Percentiles rank a stretch among this genome's conserved stretches.
Conservation (phyloP, 2,329 filamentous ascomycete genomes). For the Claviceps fusiformis region DNA sequence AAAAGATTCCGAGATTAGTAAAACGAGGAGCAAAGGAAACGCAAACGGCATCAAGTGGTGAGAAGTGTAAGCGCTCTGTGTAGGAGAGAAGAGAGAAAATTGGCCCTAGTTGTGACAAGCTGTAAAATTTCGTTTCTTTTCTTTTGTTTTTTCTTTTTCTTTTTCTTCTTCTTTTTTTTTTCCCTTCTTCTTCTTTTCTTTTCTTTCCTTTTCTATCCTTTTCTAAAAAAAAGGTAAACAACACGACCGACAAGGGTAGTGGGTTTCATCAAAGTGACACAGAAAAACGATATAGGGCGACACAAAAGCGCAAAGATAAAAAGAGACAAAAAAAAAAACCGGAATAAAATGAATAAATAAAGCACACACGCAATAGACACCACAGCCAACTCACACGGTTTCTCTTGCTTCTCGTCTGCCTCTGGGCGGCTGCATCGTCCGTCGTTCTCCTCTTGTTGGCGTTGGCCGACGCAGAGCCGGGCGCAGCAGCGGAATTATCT, state of each 20-base stretch:
- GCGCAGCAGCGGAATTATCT: slow-evolving; percentile 34
- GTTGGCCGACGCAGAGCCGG: slow-evolving; percentile 4
- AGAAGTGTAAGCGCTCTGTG: no score
- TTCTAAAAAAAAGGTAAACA: not conserved
- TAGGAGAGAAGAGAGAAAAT: not conserved
- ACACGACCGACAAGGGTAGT: not conserved
- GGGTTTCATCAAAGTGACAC: not conserved
- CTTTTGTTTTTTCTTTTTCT: no score
- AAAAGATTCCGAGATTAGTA: not conserved
- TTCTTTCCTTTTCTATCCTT: no score
- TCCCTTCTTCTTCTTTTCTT: no score
- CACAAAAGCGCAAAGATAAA: not conserved
- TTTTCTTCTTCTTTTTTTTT: no score
- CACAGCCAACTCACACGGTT: slow-evolving; percentile 35
- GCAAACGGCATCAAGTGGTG: no score
- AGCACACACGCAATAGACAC: not conserved
- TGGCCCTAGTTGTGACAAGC: not conserved
- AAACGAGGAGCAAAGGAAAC: not conserved
- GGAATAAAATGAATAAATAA: no score
- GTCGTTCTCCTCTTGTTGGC: slow-evolving; percentile 25
- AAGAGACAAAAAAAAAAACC: no score
- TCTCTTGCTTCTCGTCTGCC: slow-evolving; percentile 46
- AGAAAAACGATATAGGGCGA: not conserved
- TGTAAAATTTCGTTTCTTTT: no score
- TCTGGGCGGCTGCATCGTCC: slow-evolving; percentile 31